Conservation (phyloP, 2,329 filamentous ascomycete species). For the Periconia sp. region DNA sequence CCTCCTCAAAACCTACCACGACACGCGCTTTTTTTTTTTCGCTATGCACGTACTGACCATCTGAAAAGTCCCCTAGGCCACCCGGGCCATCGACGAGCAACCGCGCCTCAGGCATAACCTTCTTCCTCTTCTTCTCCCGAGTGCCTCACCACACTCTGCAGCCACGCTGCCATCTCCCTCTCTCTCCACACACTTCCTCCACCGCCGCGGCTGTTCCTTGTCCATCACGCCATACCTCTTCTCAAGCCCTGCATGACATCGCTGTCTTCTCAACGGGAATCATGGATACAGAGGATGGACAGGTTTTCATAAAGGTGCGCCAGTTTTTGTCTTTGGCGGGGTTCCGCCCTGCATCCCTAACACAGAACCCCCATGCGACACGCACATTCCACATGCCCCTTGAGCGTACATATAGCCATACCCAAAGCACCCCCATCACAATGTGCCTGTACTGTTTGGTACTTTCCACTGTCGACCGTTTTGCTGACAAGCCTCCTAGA, state of each 20-base stretch:
- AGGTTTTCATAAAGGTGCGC: conserved; percentile 81
- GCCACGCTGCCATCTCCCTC: background rate
- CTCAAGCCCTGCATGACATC: conserved; percentile 37
- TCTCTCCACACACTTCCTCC: background rate
- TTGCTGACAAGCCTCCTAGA: conserved; percentile 58
- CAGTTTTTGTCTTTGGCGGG: conserved; percentile 1
- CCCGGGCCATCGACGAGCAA: background rate
- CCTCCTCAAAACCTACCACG: background rate
- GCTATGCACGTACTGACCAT: background rate
- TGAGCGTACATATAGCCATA: conserved; percentile 3
- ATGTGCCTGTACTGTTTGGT: background rate
- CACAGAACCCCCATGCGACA: background rate
- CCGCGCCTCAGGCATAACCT: background rate
- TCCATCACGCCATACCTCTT: conserved; percentile 4
- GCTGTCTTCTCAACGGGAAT: conserved; percentile 26
- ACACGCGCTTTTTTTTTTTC: background rate
- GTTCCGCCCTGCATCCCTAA: background rate
- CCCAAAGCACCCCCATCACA: background rate
- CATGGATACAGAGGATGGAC: conserved; percentile 89
- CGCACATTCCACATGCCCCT: background rate
- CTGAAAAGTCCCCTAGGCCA: background rate
- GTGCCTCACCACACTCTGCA: background rate
- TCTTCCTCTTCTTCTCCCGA: background rate
- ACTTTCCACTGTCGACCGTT: background rate
- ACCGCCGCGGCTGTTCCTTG: background rate